Percentiles rank a stretch among this genome's conserved stretches.
Evolutionary conservation across 2,329 filamentous ascomycete species (phyloP).

Genomic region (Aspergillus flavus): DNA sequence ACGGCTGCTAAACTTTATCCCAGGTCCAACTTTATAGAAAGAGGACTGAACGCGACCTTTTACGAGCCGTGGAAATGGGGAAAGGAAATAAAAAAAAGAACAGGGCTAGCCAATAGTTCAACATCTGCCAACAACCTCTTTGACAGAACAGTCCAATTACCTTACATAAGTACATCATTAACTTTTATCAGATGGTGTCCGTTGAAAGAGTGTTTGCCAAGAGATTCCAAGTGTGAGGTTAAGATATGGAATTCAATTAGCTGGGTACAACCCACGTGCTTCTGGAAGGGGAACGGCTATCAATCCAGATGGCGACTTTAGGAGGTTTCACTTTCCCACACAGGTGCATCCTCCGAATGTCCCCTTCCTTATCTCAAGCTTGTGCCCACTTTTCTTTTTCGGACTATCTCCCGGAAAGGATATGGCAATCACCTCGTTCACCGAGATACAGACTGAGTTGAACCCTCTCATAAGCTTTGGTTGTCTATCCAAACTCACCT

Average conservation of each 20-base stretch:
- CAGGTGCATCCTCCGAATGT: neutral
- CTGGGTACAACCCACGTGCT: neutral
- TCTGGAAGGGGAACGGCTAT: neutral
- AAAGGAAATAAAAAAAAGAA: neutral
- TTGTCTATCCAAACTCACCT: neutral
- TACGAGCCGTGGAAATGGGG: neutral
- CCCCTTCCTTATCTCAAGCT: neutral
- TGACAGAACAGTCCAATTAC: neutral
- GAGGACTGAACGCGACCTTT: neutral
- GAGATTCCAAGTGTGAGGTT: neutral
- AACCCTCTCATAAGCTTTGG: too few relatives aligned
- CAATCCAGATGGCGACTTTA: neutral
- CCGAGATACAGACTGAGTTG: neutral
- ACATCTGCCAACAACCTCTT: neutral
- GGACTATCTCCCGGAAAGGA: neutral
- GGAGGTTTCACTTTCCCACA: neutral
- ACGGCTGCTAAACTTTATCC: neutral
- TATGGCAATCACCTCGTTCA: neutral
- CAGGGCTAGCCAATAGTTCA: neutral
- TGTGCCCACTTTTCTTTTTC: neutral
- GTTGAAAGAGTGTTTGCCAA: neutral
- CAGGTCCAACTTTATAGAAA: neutral
- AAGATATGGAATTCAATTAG: neutral
- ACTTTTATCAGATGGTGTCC: neutral
- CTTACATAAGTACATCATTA: neutral